Percentiles rank a stretch among this genome's conserved stretches.
Conservation (phyloP, 768 basidiomycete species). For the Boletellus ananiceps region DNA sequence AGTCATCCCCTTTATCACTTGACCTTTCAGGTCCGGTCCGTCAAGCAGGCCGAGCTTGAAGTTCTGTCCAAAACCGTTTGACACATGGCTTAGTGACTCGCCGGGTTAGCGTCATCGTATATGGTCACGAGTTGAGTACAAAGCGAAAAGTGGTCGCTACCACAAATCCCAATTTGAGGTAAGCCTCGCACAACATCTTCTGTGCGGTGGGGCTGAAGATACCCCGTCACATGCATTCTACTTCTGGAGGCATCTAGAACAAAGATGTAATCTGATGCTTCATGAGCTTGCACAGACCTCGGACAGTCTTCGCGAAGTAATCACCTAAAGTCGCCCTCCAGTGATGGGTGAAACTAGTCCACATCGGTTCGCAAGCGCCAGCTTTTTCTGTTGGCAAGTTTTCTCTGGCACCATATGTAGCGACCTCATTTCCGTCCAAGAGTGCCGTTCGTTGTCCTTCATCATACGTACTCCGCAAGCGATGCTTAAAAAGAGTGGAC, state of each 20-base stretch:
- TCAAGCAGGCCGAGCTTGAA: too few relatives aligned
- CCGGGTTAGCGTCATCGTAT: not conserved
- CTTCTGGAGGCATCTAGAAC: slow-evolving; percentile 45
- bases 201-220: slow-evolving; percentile 59
- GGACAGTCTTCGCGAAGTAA: slow-evolving; percentile 8
- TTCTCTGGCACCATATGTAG: slow-evolving; percentile 52
- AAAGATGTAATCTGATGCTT: slow-evolving; percentile 80
- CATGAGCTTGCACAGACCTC: slow-evolving; percentile 5
- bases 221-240: slow-evolving; percentile 39
- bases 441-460: slow-evolving; percentile 36
- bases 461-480: slow-evolving; percentile 67
- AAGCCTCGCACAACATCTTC: slow-evolving; percentile 66
- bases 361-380: slow-evolving; percentile 73
- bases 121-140: slow-evolving; percentile 51
- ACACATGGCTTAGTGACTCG: too few relatives aligned
- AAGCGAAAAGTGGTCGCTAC: slow-evolving; percentile 84
- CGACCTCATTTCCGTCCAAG: slow-evolving; percentile 12
- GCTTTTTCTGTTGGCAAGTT: slow-evolving; percentile 35
- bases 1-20: too few relatives aligned
- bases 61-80: too few relatives aligned
- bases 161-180: slow-evolving; percentile 73
- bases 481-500: slow-evolving; percentile 34
- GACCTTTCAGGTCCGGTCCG: too few relatives aligned
- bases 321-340: slow-evolving; percentile 80
- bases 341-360: slow-evolving; percentile 84